Evolutionary conservation across 2,329 filamentous ascomycete species (phyloP), one percentile per base, ranked within the genome.

Genomic region (Epicoccum nigrum): DNA sequence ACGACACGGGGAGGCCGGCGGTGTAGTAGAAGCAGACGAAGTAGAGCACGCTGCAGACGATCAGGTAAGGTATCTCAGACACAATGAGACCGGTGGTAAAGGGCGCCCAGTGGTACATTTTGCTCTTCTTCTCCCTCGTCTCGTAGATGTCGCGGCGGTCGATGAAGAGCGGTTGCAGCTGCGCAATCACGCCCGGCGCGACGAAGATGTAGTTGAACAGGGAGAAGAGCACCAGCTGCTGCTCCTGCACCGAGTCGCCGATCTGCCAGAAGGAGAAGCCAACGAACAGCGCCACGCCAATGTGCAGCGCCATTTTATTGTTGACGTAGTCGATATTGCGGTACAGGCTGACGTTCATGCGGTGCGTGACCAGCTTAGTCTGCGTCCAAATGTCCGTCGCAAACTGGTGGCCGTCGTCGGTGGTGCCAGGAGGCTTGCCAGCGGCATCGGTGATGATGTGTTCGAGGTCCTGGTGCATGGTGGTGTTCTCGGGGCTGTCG

Each of bases 71-170:
- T 1, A 90, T 78, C 68, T 92, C 88, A 31, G 87, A 86, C 1
- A 88, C 50, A 45, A 91, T 82, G 60, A 88, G 87, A 57, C 85
- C 82, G 2, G 86, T 76, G 63, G 90, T 81, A 69, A 92, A 91
- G 1, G 81, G 84, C 56, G 83, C 79, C 88, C 88, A 91, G 0
- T 84, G 87, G 74, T 91, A 92, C 0, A 85, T 81, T 64, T 90
- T 89, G 61, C 81, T 84, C 2, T 86, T 81, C 11, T 81, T 77
- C 64, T 86, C 83, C 34, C 82, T 81, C 3, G 79, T 80, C 65
- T 85, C 82, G 68, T 83, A 85, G n/a, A 86, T 64, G 15, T 71
- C 65, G 23, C 67, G 66, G 21, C 63, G 58, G 8, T 68, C 75
- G 38, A 80, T 78, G 62, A 81, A 80, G 4, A 79, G 54, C 13